Conservation (phyloP, 148 eudicot genomes). For the Rhododendron simsii region DNA sequence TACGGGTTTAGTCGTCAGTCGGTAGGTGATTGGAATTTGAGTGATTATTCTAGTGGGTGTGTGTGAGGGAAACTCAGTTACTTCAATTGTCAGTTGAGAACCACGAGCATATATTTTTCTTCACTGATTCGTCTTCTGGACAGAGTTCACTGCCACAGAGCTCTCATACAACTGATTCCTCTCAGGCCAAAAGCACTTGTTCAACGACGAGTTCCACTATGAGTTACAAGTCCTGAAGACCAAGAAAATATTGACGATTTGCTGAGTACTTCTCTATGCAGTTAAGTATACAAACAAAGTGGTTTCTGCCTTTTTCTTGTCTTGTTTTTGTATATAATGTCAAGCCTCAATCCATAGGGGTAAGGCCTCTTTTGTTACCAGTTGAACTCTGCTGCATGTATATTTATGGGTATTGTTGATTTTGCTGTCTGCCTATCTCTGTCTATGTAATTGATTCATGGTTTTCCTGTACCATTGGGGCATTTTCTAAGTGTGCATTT, state of each 20-base stretch:
- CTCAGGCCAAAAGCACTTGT: constrained; percentile 11
- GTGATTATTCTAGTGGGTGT: constrained; percentile 50
- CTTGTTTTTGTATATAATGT: neutral
- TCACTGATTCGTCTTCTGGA: constrained; percentile 47
- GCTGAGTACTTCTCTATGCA: neutral
- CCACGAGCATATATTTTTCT: constrained; percentile 42
- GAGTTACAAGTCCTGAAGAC: neutral
- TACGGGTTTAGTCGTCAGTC: constrained; percentile 23
- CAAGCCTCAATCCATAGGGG: neutral
- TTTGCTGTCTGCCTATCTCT: neutral
- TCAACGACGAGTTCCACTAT: neutral
- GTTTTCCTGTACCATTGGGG: neutral
- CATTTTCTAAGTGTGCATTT: neutral
- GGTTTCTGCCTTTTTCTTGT: neutral
- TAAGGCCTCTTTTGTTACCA: neutral
- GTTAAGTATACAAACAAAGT: neutral
- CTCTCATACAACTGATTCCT: constrained; percentile 14
- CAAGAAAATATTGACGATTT: neutral
- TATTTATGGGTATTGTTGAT: neutral
- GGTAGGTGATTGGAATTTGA: constrained; percentile 32
- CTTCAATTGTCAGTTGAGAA: constrained; percentile 41
- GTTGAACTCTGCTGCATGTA: neutral
- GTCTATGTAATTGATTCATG: neutral
- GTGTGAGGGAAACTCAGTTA: constrained; percentile 35
- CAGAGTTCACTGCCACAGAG: constrained; percentile 35